These are phyloP conservation scores for Saxophila tyrrhenica DNA, from an alignment of 495 filamentous ascomycete genomes.

Conservation along the genomic window DNA sequence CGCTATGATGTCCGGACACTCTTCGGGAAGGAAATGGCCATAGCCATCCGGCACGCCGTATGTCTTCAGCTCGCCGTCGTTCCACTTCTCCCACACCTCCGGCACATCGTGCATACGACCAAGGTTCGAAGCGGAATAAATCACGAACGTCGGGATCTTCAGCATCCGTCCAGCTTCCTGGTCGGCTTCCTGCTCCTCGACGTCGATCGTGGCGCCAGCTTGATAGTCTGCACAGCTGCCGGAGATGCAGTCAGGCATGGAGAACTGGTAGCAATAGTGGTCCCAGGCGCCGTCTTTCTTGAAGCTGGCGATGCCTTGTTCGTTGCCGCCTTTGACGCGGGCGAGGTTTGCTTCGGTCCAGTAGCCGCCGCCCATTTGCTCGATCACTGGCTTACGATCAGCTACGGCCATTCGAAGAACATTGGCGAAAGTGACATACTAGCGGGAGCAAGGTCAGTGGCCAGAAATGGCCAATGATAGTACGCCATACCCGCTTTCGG, in stretches of 20 bases:
- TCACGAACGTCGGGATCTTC: slow-evolving; percentile 27
- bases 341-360: slow-evolving; percentile 2
- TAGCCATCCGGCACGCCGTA: slow-evolving; percentile 30
- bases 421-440: not conserved
- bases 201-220: slow-evolving; percentile 33
- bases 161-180: slow-evolving; percentile 36
- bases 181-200: slow-evolving; percentile 34
- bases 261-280: slow-evolving; percentile 10
- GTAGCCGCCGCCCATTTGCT: slow-evolving; percentile 10
- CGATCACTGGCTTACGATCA: slow-evolving; percentile 4
- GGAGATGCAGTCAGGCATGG: slow-evolving; percentile 7
- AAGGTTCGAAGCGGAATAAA: slow-evolving; percentile 36
- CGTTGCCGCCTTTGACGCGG: slow-evolving; percentile 4
- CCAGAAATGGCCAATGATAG: slow-evolving; percentile 21
- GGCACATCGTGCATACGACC: slow-evolving; percentile 36
- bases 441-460: slow-evolving; percentile 7
- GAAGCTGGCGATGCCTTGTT: slow-evolving; percentile 3
- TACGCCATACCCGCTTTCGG: slow-evolving; percentile 13
- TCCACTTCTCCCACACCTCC: slow-evolving; percentile 39
- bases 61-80: slow-evolving; percentile 24
- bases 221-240: slow-evolving; percentile 38
- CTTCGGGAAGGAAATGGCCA: slow-evolving; percentile 44
- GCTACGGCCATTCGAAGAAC: no score
- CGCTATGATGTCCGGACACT: slow-evolving; percentile 33
- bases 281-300: slow-evolving; percentile 10